Evolutionary conservation across 1,284 basidiomycete genomes (phyloP).

Genomic region (Heimioporus punctisporus): DNA sequence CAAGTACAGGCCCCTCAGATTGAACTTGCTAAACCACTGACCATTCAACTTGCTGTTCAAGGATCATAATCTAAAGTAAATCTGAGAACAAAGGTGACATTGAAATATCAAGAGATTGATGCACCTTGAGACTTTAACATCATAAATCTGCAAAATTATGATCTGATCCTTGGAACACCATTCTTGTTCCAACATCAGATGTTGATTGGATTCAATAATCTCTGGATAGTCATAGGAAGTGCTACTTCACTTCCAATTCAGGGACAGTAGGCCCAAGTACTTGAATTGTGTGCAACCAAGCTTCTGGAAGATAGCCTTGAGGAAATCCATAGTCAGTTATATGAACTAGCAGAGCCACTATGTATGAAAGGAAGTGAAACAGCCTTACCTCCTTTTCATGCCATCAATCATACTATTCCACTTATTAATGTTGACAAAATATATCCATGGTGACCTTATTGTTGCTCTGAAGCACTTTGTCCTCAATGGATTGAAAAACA

Average conservation of each 20-base stretch:
- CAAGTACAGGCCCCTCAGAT: no score
- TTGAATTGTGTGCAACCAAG: constrained; percentile 17
- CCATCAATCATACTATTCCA: constrained; percentile 38
- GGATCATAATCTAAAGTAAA: no score
- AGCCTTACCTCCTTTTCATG: constrained; percentile 28
- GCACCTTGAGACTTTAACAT: constrained; percentile 24
- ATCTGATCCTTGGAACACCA: constrained; percentile 35
- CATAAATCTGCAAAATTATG: constrained; percentile 32
- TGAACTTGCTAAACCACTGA: no score
- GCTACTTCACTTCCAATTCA: constrained; percentile 14
- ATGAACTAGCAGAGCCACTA: constrained; percentile 12
- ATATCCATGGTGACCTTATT: constrained; percentile 29
- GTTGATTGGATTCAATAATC: constrained; percentile 10
- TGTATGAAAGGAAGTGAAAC: constrained; percentile 29
- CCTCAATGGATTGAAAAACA: constrained; percentile 32
- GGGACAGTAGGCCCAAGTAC: constrained; percentile 15
- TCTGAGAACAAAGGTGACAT: no score
- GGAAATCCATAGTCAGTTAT: constrained; percentile 14
- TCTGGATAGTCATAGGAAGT: constrained; percentile 22
- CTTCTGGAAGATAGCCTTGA: constrained; percentile 18
- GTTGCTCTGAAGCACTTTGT: constrained; percentile 31
- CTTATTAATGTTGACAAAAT: constrained; percentile 32
- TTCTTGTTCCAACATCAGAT: constrained; percentile 34
- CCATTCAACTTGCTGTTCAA: no score
- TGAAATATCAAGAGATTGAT: constrained; percentile 36